These are phyloP conservation scores for Fulvia fulva DNA, from an alignment of 2,329 filamentous ascomycete genomes.

Conservation along the genomic window DNA sequence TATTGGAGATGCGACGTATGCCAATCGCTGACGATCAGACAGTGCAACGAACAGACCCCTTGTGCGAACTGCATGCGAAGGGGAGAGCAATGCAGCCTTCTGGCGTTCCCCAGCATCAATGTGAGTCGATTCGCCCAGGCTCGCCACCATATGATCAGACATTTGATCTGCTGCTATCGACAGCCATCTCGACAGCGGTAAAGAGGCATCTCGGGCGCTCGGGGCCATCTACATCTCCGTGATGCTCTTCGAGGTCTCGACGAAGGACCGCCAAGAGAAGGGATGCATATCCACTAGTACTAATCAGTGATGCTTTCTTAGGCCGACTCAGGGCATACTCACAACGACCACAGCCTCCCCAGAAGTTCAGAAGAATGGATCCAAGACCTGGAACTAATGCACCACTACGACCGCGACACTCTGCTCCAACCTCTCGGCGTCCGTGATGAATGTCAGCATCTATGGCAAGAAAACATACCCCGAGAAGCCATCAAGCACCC, in stretches of 20 bases:
- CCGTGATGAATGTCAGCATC: slow-evolving; percentile 11
- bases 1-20: background rate
- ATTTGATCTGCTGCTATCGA: background rate
- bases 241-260: too few relatives aligned
- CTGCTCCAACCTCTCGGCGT: slow-evolving; percentile 11
- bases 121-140: background rate
- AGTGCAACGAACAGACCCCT: slow-evolving; percentile 26
- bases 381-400: slow-evolving; percentile 30
- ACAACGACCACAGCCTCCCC: slow-evolving; percentile 2
- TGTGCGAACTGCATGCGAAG: slow-evolving; percentile 23
- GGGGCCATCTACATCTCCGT: too few relatives aligned
- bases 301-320: background rate
- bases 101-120: background rate
- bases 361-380: slow-evolving; percentile 20
- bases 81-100: slow-evolving; percentile 22
- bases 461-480: slow-evolving; percentile 24
- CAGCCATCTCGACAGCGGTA: too few relatives aligned
- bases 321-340: background rate
- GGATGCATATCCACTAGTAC: slow-evolving; percentile 1
- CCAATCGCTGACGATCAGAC: background rate
- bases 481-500: slow-evolving; percentile 21
- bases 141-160: background rate
- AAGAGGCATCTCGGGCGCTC: too few relatives aligned
- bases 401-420: slow-evolving; percentile 19
- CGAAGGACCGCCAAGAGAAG: background rate